phyloP scores from a whole-genome alignment of 2,329 filamentous ascomycete species.

The Trichoderma semiorbis region DNA sequence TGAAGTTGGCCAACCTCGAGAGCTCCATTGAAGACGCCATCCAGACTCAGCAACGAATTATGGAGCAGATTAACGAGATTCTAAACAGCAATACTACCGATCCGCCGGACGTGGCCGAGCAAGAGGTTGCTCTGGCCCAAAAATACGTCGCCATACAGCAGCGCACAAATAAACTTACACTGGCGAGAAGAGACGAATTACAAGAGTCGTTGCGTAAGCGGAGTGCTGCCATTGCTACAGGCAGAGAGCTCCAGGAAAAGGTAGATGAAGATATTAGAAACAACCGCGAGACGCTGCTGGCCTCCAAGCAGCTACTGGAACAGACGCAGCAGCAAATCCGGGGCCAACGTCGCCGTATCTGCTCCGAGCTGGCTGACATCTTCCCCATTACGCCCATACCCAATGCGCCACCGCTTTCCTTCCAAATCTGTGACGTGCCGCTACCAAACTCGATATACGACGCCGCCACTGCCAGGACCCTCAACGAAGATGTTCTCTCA shows the following conservation, averaged over 20 bases:
- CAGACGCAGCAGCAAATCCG: conserved; percentile 63
- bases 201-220: conserved; percentile 62
- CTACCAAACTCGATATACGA: conserved; percentile 81
- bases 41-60: conserved; percentile 68
- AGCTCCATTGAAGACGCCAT: conserved; percentile 89
- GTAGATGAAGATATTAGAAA: conserved; percentile 60
- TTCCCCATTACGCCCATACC: conserved; percentile 72
- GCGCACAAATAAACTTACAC: conserved; percentile 60
- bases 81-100: conserved; percentile 42
- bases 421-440: conserved; percentile 75
- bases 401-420: conserved; percentile 62
- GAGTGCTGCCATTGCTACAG: conserved; percentile 63
- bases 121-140: conserved; percentile 45
- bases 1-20: conserved; percentile 84
- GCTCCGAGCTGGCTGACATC: conserved; percentile 73
- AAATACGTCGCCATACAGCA: conserved; percentile 61
- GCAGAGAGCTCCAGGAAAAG: conserved; percentile 56
- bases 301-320: conserved; percentile 53
- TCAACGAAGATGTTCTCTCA: conserved; percentile 68
- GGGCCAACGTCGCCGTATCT: conserved; percentile 84
- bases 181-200: conserved; percentile 64
- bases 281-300: conserved; percentile 55
- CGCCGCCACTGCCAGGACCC: conserved; percentile 37
- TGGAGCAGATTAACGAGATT: conserved; percentile 70
- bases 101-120: conserved; percentile 46